Conservation (phyloP, 805 yeast species). For the Kazachstania bromeliacearum region DNA sequence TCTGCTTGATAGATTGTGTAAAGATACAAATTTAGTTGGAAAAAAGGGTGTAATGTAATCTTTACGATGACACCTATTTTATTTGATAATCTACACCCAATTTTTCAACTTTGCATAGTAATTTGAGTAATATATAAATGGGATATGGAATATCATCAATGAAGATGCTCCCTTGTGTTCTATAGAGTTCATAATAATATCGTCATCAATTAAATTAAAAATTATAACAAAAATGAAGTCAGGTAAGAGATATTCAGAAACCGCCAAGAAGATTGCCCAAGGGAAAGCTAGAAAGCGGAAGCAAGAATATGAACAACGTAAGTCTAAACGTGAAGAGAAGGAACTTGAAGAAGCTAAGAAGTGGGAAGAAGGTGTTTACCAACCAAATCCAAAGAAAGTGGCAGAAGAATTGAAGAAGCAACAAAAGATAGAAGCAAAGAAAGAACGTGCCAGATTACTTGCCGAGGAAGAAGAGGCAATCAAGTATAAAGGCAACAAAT, state of each 20-base stretch:
- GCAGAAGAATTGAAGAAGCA: constrained; percentile 14
- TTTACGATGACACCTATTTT: no score
- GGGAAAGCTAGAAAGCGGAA: constrained; percentile 23
- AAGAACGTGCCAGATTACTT: constrained; percentile 20
- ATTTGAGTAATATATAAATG: no score
- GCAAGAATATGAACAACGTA: constrained; percentile 18
- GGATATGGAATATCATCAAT: no score
- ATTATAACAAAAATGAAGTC: constrained; percentile 9
- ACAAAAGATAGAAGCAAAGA: constrained; percentile 16
- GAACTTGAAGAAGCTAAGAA: constrained; percentile 20
- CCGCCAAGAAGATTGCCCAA: constrained; percentile 23
- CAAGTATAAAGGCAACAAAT: no score
- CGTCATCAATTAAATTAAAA: not conserved
- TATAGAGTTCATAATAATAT: no score
- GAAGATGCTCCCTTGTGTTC: no score
- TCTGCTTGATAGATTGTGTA: no score
- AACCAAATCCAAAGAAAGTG: constrained; percentile 14
- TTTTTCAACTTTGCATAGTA: no score
- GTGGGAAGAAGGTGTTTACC: constrained; percentile 21
- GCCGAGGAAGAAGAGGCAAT: constrained; percentile 20
- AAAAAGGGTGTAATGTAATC: no score
- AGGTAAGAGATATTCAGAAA: constrained; percentile 25
- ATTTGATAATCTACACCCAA: no score
- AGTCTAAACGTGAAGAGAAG: constrained; percentile 10
- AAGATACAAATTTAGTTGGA: no score